A percentile compares a stretch with the other conserved stretches of the same genome.
These are phyloP conservation scores for Xylaria sp. DNA, from an alignment of 2,329 filamentous ascomycete genomes.

Conservation along the genomic window DNA sequence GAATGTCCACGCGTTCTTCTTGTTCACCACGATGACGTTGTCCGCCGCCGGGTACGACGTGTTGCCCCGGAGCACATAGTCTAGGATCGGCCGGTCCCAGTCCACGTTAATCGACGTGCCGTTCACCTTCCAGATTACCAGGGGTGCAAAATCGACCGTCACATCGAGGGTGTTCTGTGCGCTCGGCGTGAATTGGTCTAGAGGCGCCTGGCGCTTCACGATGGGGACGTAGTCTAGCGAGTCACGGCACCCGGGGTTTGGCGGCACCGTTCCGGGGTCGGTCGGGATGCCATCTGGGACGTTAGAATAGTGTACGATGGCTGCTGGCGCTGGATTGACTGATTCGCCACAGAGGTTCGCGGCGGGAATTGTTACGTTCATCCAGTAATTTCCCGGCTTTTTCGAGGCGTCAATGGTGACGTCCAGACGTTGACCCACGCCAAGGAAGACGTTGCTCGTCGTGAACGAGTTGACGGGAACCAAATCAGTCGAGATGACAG, in stretches of 20 bases:
- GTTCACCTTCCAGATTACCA: slow-evolving; percentile 33
- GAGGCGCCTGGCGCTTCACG: slow-evolving; percentile 26
- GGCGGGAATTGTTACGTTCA: slow-evolving; percentile 36
- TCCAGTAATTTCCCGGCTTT: slow-evolving; percentile 39
- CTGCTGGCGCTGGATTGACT: slow-evolving; percentile 27
- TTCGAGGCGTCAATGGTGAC: slow-evolving; percentile 52
- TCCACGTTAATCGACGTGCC: slow-evolving; percentile 36
- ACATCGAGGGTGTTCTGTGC: slow-evolving; percentile 27
- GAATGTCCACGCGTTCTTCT: slow-evolving; percentile 37
- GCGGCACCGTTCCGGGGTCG: slow-evolving; percentile 19
- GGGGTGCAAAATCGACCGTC: not conserved
- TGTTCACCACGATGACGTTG: slow-evolving; percentile 33
- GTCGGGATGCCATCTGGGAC: slow-evolving; percentile 26
- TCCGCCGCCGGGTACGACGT: slow-evolving; percentile 33
- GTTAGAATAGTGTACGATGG: slow-evolving; percentile 31
- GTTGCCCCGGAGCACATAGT: slow-evolving; percentile 39
- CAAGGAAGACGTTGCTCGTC: slow-evolving; percentile 55
- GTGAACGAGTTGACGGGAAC: slow-evolving; percentile 58
- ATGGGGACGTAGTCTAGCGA: slow-evolving; percentile 29
- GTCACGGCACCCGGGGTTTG: slow-evolving; percentile 27
- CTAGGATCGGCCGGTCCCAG: slow-evolving; percentile 43
- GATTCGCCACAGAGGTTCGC: slow-evolving; percentile 28
- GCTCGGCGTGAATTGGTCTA: slow-evolving; percentile 21
- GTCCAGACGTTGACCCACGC: slow-evolving; percentile 53
- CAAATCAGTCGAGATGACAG: slow-evolving; percentile 59